Conservation (phyloP, 305 asterid species). For the Salvia sclarea region DNA sequence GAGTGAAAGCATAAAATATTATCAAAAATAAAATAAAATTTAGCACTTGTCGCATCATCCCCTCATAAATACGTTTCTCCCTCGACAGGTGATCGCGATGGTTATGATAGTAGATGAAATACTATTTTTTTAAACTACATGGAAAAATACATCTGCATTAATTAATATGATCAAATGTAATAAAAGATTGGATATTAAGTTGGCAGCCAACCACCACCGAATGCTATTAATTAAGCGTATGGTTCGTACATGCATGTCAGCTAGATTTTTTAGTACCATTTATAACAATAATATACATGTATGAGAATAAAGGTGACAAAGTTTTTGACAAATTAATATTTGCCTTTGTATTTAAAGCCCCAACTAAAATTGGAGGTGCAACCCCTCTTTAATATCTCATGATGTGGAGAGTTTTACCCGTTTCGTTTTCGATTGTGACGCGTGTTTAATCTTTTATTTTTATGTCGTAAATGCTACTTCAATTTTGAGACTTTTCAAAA, state of each 20-base stretch:
- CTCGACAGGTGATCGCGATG: no score
- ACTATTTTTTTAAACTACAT: neutral
- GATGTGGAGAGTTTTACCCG: neutral
- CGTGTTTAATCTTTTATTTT: neutral
- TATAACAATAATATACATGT: neutral
- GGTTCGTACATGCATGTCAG: neutral
- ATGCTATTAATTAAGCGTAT: neutral
- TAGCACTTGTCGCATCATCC: no score
- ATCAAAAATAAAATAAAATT: no score
- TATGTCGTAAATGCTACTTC: no score
- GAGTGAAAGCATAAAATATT: no score
- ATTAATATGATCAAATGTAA: neutral
- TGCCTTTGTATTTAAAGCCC: conserved; percentile 25
- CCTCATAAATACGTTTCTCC: no score
- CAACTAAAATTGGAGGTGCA: conserved; percentile 24
- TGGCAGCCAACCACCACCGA: conserved; percentile 21
- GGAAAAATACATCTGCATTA: neutral
- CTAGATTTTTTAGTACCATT: neutral
- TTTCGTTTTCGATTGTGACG: neutral
- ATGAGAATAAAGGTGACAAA: neutral
- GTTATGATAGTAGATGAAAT: no score
- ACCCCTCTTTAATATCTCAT: neutral
- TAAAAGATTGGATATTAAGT: neutral
- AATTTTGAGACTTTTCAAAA: no score
- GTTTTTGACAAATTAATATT: neutral